These are phyloP conservation scores for Coelastrella sp. DNA, from an alignment of 139 green algal species.

Conservation along the genomic window DNA sequence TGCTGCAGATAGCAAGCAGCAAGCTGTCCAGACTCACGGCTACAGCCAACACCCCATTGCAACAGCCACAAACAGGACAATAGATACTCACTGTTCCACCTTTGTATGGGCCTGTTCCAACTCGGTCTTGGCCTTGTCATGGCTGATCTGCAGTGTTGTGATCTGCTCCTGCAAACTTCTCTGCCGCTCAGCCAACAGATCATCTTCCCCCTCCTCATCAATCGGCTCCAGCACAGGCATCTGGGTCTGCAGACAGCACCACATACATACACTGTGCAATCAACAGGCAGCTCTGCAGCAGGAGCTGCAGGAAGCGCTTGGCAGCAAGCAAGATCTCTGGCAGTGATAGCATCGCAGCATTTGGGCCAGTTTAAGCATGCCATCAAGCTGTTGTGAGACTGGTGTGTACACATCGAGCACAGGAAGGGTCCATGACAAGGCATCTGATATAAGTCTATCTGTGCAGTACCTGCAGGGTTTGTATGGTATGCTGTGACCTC, in stretches of 20 bases:
- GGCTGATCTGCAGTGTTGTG: neutral
- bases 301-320: too few species aligned
- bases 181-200: slow-evolving; percentile 6
- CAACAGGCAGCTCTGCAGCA: too few species aligned
- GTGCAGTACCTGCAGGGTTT: too few species aligned
- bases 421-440: too few species aligned
- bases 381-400: too few species aligned
- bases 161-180: slow-evolving; percentile 2
- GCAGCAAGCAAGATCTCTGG: too few species aligned
- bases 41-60: neutral
- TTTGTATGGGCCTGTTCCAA: neutral
- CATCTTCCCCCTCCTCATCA: slow-evolving; percentile 12
- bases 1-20: neutral
- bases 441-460: too few species aligned
- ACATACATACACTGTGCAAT: too few species aligned
- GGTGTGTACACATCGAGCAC: too few species aligned
- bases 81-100: slow-evolving; percentile 21
- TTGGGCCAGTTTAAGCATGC: too few species aligned
- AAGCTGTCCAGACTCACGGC: neutral
- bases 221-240: neutral
- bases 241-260: neutral
- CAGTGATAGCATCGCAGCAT: too few species aligned
- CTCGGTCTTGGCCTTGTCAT: neutral
- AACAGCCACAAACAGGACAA: neutral
- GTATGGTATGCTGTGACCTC: too few species aligned